phyloP scores from a whole-genome alignment of 73 alveolate genomes.

The Tetrahymena elliotti region DNA sequence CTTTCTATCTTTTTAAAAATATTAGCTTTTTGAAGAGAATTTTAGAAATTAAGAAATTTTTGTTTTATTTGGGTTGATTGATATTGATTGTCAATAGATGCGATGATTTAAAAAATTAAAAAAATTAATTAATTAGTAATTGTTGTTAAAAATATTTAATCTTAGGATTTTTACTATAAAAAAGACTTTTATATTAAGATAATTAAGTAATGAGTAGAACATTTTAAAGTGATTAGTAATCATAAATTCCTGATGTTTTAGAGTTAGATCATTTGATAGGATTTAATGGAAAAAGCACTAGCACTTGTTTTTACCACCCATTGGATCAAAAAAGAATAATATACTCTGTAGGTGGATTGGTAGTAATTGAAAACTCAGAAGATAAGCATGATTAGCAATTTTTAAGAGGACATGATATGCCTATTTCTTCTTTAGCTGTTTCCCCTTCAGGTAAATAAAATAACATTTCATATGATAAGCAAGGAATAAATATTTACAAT shows the following conservation, averaged over 20 bases:
- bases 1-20: too few relatives aligned
- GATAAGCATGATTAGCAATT: slow-evolving; percentile 64
- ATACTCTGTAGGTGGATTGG: slow-evolving; percentile 57
- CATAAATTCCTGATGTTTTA: slow-evolving; percentile 13
- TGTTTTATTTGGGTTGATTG: not conserved
- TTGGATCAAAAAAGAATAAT: slow-evolving; percentile 35
- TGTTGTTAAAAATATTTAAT: not conserved
- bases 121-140: not conserved
- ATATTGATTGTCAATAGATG: not conserved
- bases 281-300: slow-evolving; percentile 51
- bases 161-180: not conserved
- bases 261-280: slow-evolving; percentile 73
- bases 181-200: not conserved
- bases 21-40: not conserved
- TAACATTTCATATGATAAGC: not conserved
- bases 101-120: not conserved
- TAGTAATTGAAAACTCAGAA: slow-evolving; percentile 57
- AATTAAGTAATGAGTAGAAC: not conserved
- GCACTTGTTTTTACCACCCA: slow-evolving; percentile 54
- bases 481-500: not conserved
- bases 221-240: not conserved
- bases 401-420: slow-evolving; percentile 77
- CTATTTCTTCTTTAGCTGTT: slow-evolving; percentile 46
- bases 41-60: not conserved
- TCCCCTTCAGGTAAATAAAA: slow-evolving; percentile 9